Percentiles rank a stretch among this genome's conserved stretches.
Evolutionary conservation across 2,329 filamentous ascomycete species (phyloP).

Genomic region (Cryphonectria parasitica): DNA sequence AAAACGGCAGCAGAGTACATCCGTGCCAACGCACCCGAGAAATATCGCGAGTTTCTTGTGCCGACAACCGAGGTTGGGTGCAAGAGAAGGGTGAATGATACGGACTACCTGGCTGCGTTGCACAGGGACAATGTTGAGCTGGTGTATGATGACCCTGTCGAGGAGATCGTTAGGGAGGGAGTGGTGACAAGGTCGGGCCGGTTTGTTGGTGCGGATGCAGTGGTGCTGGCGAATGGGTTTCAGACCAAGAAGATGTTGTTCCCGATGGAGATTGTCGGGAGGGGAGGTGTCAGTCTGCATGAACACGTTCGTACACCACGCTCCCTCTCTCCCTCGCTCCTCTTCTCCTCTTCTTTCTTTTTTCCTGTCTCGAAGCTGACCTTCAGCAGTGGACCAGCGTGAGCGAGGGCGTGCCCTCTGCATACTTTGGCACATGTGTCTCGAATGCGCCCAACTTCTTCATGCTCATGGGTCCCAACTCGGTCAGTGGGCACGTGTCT

Average conservation of each 20-base stretch:
- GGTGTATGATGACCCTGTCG: slow-evolving; percentile 32
- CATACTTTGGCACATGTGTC: slow-evolving; percentile 38
- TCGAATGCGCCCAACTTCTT: slow-evolving; percentile 39
- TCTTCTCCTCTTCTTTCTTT: too few species aligned
- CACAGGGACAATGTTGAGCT: slow-evolving; percentile 38
- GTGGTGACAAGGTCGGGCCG: slow-evolving; percentile 31
- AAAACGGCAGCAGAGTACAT: slow-evolving; percentile 35
- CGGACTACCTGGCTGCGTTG: slow-evolving; percentile 39
- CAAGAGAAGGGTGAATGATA: slow-evolving; percentile 42
- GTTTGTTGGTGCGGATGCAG: slow-evolving; percentile 34
- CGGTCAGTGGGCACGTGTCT: slow-evolving; percentile 51
- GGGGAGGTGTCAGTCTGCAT: slow-evolving; percentile 31
- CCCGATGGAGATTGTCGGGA: slow-evolving; percentile 36
- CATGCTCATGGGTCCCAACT: slow-evolving; percentile 35
- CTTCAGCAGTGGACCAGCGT: slow-evolving; percentile 29
- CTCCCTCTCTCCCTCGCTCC: background rate
- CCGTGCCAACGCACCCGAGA: slow-evolving; percentile 32
- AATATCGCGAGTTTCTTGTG: slow-evolving; percentile 36
- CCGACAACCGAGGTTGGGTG: slow-evolving; percentile 41
- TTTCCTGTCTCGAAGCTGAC: background rate
- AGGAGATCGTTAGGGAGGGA: slow-evolving; percentile 34
- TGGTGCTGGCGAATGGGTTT: slow-evolving; percentile 38
- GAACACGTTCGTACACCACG: slow-evolving; percentile 29
- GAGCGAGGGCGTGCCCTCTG: slow-evolving; percentile 34
- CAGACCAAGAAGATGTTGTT: slow-evolving; percentile 34